phyloP scores from a whole-genome alignment of 768 basidiomycete species.

The Leccinum aurantiacum region DNA sequence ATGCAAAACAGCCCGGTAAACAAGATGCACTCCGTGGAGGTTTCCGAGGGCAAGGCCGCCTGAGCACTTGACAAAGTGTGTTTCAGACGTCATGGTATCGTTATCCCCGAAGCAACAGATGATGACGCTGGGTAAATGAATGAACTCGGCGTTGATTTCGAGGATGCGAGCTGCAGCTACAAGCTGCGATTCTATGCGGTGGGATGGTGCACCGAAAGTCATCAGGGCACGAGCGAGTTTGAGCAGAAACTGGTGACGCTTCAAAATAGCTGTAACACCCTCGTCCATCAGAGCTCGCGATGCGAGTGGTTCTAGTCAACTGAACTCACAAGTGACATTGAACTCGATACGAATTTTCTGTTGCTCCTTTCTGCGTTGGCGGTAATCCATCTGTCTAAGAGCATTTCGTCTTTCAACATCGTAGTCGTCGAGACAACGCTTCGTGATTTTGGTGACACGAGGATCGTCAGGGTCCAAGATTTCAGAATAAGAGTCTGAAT shows the following conservation, averaged over 20 bases:
- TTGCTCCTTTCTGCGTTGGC: conserved; percentile 61
- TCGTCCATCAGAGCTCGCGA: background rate
- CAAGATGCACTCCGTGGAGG: conserved; percentile 78
- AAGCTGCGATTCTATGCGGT: conserved; percentile 91
- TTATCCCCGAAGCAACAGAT: conserved; percentile 89
- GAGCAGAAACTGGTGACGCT: conserved; percentile 83
- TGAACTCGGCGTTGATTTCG: conserved; percentile 89
- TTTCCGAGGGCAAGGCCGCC: conserved; percentile 80
- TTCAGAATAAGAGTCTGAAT: conserved; percentile 44
- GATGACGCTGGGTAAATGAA: conserved; percentile 78
- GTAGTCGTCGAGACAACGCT: conserved; percentile 52
- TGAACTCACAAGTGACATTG: conserved; percentile 64
- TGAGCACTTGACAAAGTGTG: conserved; percentile 80
- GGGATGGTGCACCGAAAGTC: conserved; percentile 90
- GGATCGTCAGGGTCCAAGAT: conserved; percentile 73
- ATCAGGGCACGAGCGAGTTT: conserved; percentile 85
- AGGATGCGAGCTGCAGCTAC: conserved; percentile 85
- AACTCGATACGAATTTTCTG: conserved; percentile 69
- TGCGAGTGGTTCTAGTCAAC: conserved; percentile 2
- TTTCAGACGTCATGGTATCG: conserved; percentile 86
- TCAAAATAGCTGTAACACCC: conserved; percentile 58
- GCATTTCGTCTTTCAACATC: conserved; percentile 62
- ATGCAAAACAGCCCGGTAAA: conserved; percentile 88
- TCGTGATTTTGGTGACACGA: conserved; percentile 56
- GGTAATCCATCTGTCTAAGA: conserved; percentile 66